Conservation (phyloP, 2,329 filamentous ascomycete species). For the Colletotrichum trifolii region DNA sequence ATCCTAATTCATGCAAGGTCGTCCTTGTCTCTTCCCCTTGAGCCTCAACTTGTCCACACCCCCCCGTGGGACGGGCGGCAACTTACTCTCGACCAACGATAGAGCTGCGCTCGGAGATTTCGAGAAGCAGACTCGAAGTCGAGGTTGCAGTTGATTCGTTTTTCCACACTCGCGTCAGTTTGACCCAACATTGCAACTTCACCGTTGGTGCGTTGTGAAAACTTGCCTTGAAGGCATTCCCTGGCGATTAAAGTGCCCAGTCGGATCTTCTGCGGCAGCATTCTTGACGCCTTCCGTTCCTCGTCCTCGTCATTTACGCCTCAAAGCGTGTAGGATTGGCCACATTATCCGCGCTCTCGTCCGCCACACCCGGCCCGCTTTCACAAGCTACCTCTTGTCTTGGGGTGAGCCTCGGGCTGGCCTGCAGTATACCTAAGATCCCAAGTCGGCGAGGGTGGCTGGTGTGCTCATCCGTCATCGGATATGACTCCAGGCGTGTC, state of each 20-base stretch:
- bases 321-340: conserved; percentile 3
- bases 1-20: conserved; percentile 29
- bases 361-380: conserved; percentile 27
- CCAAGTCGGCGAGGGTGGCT: neutral
- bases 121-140: conserved; percentile 4
- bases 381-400: conserved; percentile 29
- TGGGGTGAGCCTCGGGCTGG: conserved; percentile 32
- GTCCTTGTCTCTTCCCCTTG: conserved; percentile 28
- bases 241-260: too few species aligned
- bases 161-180: conserved; percentile 1
- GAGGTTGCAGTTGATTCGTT: conserved; percentile 3
- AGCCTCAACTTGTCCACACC: conserved; percentile 25
- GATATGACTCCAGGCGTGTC: neutral
- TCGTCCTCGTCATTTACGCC: too few species aligned
- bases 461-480: neutral
- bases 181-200: neutral
- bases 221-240: too few species aligned
- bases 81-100: conserved; percentile 15
- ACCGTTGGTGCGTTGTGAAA: too few species aligned
- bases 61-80: conserved; percentile 13
- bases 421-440: conserved; percentile 2
- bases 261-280: too few species aligned
- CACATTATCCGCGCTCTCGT: conserved; percentile 3
- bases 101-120: conserved; percentile 27
- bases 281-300: too few species aligned